A percentile compares a stretch with the other conserved stretches of the same genome.
phyloP scores from a whole-genome alignment of 192 early-diverging fungal genomes.

The Paraglomus brasilianum region DNA sequence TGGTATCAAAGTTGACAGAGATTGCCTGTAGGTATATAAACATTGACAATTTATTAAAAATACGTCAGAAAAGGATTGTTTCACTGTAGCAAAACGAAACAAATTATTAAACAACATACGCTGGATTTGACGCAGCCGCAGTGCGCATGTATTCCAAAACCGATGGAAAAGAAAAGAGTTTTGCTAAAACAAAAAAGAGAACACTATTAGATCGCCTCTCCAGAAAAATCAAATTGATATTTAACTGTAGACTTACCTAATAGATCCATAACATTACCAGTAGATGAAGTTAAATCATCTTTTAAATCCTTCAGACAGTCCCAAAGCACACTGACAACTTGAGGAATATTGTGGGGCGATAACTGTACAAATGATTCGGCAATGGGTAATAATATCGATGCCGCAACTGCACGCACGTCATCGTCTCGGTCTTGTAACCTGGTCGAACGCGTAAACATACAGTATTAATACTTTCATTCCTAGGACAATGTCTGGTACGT shows the following conservation, averaged over 20 bases:
- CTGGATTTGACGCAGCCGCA: slow-evolving; percentile 33
- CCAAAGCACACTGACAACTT: slow-evolving; percentile 82
- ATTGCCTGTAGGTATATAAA: slow-evolving; percentile 34
- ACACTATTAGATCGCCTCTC: background rate
- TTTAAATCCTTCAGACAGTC: slow-evolving; percentile 81
- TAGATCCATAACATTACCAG: slow-evolving; percentile 88
- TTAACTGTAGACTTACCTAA: slow-evolving; percentile 39
- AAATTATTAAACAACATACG: slow-evolving; percentile 21
- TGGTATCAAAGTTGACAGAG: slow-evolving; percentile 73
- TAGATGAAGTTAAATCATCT: slow-evolving; percentile 93
- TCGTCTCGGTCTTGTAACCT: slow-evolving; percentile 82
- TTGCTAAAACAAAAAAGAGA: slow-evolving; percentile 39
- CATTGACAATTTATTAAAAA: background rate
- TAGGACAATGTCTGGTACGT: too few relatives aligned
- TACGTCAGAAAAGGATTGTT: background rate
- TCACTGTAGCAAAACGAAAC: too few relatives aligned
- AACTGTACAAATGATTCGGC: slow-evolving; percentile 72
- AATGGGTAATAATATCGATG: slow-evolving; percentile 86
- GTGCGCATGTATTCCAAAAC: slow-evolving; percentile 55
- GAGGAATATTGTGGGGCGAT: slow-evolving; percentile 63
- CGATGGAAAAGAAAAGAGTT: slow-evolving; percentile 63
- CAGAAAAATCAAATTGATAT: slow-evolving; percentile 12
- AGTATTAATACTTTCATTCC: too few relatives aligned
- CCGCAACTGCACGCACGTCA: slow-evolving; percentile 91
- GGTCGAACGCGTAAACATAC: too few relatives aligned